Percentiles rank a stretch among this genome's conserved stretches.
Evolutionary conservation across 805 yeast species (phyloP).

Genomic region (Yarrowia sp.): DNA sequence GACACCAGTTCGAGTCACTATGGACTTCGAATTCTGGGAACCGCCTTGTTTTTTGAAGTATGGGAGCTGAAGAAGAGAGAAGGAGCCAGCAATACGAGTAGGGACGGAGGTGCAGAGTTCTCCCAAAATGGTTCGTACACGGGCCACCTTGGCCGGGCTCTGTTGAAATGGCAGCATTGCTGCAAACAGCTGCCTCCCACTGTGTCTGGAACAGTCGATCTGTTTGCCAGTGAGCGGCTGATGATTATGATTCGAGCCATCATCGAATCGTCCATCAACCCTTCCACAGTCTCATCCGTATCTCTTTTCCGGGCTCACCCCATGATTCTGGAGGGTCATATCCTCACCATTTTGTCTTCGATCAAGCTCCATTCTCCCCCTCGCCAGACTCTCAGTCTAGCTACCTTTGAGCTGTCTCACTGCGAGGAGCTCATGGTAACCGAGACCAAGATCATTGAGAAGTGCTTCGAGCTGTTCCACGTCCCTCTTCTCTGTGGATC

Average conservation of each 20-base stretch:
- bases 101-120: not conserved
- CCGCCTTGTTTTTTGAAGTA: conserved; percentile 33
- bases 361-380: conserved; percentile 22
- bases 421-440: conserved; percentile 24
- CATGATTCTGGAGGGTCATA: conserved; percentile 28
- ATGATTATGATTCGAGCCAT: conserved; percentile 21
- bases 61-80: conserved; percentile 24
- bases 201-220: conserved; percentile 1
- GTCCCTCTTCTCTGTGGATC: conserved; percentile 32
- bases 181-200: conserved; percentile 19
- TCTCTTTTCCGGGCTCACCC: conserved; percentile 29
- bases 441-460: conserved; percentile 29
- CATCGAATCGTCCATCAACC: conserved; percentile 18
- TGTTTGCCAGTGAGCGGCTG: conserved; percentile 20
- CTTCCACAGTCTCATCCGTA: conserved; percentile 6
- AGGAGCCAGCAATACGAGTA: not conserved
- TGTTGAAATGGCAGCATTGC: conserved; percentile 19
- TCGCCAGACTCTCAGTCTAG: conserved; percentile 11
- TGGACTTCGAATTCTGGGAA: conserved; percentile 30
- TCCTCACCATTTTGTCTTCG: conserved; percentile 28
- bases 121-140: not conserved
- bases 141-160: not conserved
- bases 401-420: conserved; percentile 5
- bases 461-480: conserved; percentile 33
- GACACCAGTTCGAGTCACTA: conserved; percentile 20